Evolutionary conservation across 2,329 filamentous ascomycete genomes (phyloP), one percentile per base, ranked within the genome.

Genomic region (Verticillium albo-atrum): DNA sequence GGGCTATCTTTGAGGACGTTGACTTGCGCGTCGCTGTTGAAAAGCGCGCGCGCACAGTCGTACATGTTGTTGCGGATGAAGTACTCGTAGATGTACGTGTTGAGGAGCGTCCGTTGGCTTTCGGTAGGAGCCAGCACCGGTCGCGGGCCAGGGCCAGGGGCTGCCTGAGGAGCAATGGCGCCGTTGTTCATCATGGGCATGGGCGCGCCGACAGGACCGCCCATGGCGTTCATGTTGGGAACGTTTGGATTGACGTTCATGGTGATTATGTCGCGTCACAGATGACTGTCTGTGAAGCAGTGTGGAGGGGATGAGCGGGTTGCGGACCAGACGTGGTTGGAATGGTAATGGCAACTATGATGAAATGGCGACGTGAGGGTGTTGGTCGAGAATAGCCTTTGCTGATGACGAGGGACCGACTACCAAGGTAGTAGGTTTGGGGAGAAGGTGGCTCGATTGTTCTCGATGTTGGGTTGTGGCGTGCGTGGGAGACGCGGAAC

Each of bases 51-150:
- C 65, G 95, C 95, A 71, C 90, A 89, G 65, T 95, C 90, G 70
- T 85, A 89, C 83, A 97, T 91, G 66, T 87, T 84, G 73, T 92
- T 90, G 69, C 90, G 91, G 65, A 97, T 80, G 65, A 98, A 94
- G 73, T 95, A 94, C 70, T 95, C 91, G 81, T 94, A 95, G 66
- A 95, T 95, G 73, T 93, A 93, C 23, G 91, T 94, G 77, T 94
- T 93, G 56, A 95, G 82, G 61, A 87, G 77, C 55, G 81, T 77
- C 64, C 83, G 84, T 66, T 78, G 79, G 62, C 71, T 73, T 55
- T 80, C 78, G 64, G 62, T 58, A 17, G 63, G 61, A 51, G 60
- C 56, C 26, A 61, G 56, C 58, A 65, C 62, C 28, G 63, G 64
- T 56, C 63, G 64, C 32, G 60, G 63, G 58, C 37, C 58, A 30